Evolutionary conservation across 2,329 filamentous ascomycete genomes (phyloP), one percentile per base, ranked within the genome.

Genomic region (Ceratocystis colombiana): DNA sequence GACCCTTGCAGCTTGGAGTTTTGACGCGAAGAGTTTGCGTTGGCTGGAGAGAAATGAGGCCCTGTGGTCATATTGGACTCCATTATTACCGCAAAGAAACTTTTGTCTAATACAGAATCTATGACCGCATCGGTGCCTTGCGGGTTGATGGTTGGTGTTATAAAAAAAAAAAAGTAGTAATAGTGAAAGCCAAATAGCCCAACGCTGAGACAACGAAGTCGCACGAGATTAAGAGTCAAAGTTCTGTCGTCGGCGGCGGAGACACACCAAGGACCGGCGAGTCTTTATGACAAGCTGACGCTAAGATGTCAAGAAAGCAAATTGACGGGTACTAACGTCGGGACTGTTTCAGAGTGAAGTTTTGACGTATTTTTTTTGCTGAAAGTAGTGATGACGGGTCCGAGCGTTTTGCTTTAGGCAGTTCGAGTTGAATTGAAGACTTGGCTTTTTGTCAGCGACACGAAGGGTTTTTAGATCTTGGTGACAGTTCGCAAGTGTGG

Each of bases 1-100:
- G 61, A 64, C 17, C 65, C 65, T 22, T 67, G 48, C 30, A 62
- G 55, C 41, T 64, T 67, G 17, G 61, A 64, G 44, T 67, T 67
- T 62, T 64, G 53, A 33, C 55, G n/a, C 44, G 61, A 63, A 50
- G 45, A 48, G 41, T 63, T 48, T 46, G 61, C 7, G 25, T 37
- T 59, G 30, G 15, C 28, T 50, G 6, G 50, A 63, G 44, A 33
- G 6, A 50, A 33, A 59, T 59, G 46, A 63, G 45, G 61, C 25
- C 44, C 61, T 48, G 30, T 46, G 20, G 61, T 45, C 61, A 48
- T 63, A 63, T 30, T 50, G 44, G 45, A 63, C 44, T 48, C 41
- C 61, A 63, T 63, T 63, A 63, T 48, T 48, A 48, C 25, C 33
- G 25, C 44, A 50, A 48, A 37, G 37, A 46, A 30, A 30, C 61